Percentiles rank a stretch among this genome's conserved stretches.
These are phyloP conservation scores for Coemansia sp. DNA, from an alignment of 192 early-diverging fungal species.

Conservation along the genomic window DNA sequence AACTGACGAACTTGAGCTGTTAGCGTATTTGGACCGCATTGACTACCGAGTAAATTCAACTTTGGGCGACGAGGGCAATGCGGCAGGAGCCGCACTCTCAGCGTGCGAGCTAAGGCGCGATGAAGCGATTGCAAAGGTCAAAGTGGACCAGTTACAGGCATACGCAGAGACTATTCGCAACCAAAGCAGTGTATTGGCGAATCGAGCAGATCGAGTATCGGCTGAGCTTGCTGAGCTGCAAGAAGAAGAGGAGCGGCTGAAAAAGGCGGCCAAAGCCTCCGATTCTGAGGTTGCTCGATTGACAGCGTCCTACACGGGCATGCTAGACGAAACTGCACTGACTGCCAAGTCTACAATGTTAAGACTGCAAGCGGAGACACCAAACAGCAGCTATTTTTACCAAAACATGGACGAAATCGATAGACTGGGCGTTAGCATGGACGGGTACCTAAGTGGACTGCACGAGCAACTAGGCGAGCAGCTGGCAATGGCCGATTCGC, in stretches of 20 bases:
- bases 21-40: constrained; percentile 32
- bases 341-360: constrained; percentile 20
- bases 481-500: constrained; percentile 10
- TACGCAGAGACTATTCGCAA: constrained; percentile 14
- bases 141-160: constrained; percentile 11
- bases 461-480: constrained; percentile 10
- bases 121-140: neutral
- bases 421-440: constrained; percentile 6
- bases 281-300: constrained; percentile 35
- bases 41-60: constrained; percentile 10
- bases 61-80: neutral
- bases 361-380: constrained; percentile 8
- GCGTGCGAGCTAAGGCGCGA: constrained; percentile 28
- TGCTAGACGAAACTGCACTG: constrained; percentile 30
- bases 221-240: constrained; percentile 21
- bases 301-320: constrained; percentile 20
- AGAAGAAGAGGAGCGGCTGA: constrained; percentile 33
- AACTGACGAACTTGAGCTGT: constrained; percentile 32
- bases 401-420: constrained; percentile 20
- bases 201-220: constrained; percentile 27
- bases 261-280: constrained; percentile 12
- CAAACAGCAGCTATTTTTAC: constrained; percentile 22
- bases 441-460: constrained; percentile 6
- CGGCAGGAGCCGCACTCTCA: neutral
- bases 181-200: constrained; percentile 21